Percentiles rank a stretch among this genome's conserved stretches.
Evolutionary conservation across 2,329 filamentous ascomycete species (phyloP).

Genomic region (Cladorrhinum sp.): DNA sequence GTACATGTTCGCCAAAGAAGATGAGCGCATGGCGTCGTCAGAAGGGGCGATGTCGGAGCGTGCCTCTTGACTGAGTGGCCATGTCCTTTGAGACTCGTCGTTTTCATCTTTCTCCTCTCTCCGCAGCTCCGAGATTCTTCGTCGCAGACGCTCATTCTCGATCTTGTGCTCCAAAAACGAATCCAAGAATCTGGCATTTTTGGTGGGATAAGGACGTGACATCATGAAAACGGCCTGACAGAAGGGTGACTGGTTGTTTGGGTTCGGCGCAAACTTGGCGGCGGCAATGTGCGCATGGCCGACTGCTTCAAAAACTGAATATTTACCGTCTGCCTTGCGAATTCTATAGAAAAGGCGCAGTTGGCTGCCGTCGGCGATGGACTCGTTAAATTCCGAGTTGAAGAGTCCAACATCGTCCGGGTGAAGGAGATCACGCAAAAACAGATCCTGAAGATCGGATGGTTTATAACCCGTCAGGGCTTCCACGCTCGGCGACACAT

Average conservation of each 20-base stretch:
- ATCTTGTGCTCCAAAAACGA: slow-evolving; percentile 96
- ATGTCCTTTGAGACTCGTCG: slow-evolving; percentile 62
- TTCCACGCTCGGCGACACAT: slow-evolving; percentile 77
- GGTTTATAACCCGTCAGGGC: slow-evolving; percentile 71
- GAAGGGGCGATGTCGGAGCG: slow-evolving; percentile 53
- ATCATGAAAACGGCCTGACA: slow-evolving; percentile 94
- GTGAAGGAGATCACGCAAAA: slow-evolving; percentile 81
- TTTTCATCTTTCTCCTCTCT: slow-evolving; percentile 80
- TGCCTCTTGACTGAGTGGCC: slow-evolving; percentile 56
- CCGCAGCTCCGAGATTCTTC: slow-evolving; percentile 80
- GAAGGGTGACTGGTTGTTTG: slow-evolving; percentile 63
- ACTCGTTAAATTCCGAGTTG: slow-evolving; percentile 83
- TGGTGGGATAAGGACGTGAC: slow-evolving; percentile 84
- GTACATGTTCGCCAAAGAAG: slow-evolving; percentile 2
- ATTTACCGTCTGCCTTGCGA: slow-evolving; percentile 68
- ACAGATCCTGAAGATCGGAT: slow-evolving; percentile 68
- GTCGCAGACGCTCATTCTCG: slow-evolving; percentile 83
- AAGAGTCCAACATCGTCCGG: slow-evolving; percentile 81
- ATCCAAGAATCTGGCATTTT: slow-evolving; percentile 79
- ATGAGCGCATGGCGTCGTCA: slow-evolving; percentile 36
- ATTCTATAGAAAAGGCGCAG: slow-evolving; percentile 86
- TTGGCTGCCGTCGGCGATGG: slow-evolving; percentile 74
- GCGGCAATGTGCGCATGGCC: slow-evolving; percentile 85
- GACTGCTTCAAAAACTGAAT: slow-evolving; percentile 83
- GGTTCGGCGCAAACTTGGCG: slow-evolving; percentile 60